Evolutionary conservation across 2,329 filamentous ascomycete species (phyloP).

Genomic region (Epichloe elymi): DNA sequence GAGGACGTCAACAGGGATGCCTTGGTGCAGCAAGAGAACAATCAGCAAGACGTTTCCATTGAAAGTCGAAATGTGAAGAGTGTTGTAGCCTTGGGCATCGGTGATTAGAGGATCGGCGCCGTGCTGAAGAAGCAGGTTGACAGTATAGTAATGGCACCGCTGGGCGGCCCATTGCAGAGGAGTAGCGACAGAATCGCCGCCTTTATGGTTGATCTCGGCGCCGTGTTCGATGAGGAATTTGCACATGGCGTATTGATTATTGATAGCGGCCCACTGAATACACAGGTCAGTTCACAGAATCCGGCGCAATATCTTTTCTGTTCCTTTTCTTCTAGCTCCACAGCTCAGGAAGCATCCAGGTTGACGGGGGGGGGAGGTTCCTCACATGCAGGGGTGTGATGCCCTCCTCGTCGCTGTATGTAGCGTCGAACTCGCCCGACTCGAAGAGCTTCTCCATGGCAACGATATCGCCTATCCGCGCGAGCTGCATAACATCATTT

Average conservation of each 20-base stretch:
- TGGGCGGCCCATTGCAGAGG: constrained; percentile 96
- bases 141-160: constrained; percentile 90
- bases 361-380: constrained; percentile 6
- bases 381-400: constrained; percentile 90
- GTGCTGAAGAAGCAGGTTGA: constrained; percentile 79
- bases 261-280: constrained; percentile 88
- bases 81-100: constrained; percentile 95
- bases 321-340: background rate
- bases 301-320: background rate
- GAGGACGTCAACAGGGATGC: constrained; percentile 82
- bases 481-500: constrained; percentile 91
- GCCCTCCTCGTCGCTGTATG: constrained; percentile 76
- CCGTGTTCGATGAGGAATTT: constrained; percentile 78
- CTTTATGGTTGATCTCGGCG: constrained; percentile 87
- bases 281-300: background rate
- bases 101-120: constrained; percentile 87
- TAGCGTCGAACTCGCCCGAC: constrained; percentile 66
- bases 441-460: constrained; percentile 87
- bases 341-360: background rate
- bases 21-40: constrained; percentile 81
- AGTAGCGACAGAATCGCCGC: constrained; percentile 88
- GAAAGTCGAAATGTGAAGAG: constrained; percentile 90
- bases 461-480: constrained; percentile 71
- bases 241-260: constrained; percentile 96
- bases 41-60: constrained; percentile 90